Conservation (phyloP, 257 asterid species). For the Primulina eburnea region DNA sequence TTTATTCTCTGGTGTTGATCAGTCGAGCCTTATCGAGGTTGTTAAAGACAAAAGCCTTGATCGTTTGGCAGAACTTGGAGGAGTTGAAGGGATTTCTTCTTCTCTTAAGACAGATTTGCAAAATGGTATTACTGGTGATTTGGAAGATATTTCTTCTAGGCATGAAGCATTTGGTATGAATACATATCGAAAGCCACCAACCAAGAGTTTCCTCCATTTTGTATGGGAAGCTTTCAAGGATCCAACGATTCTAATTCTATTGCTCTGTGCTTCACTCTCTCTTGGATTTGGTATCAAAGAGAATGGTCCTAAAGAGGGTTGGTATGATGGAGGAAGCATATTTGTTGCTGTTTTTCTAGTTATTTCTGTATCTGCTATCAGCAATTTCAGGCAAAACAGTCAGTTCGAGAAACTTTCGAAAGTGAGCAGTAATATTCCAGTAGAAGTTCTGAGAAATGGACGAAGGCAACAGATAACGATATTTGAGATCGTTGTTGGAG, state of each 20-base stretch:
- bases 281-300: conserved; percentile 41
- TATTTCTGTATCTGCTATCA: conserved; percentile 30
- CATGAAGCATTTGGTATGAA: conserved; percentile 31
- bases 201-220: conserved; percentile 26
- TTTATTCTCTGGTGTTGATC: conserved; percentile 19
- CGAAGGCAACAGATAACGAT: conserved; percentile 28
- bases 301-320: conserved; percentile 36
- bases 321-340: conserved; percentile 45
- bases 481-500: conserved; percentile 34
- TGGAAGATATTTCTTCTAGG: conserved; percentile 19
- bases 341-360: conserved; percentile 38
- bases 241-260: conserved; percentile 32
- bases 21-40: conserved; percentile 17
- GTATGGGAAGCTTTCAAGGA: conserved; percentile 34
- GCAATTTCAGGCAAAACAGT: conserved; percentile 34
- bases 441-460: conserved; percentile 30
- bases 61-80: conserved; percentile 23
- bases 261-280: conserved; percentile 35
- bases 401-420: conserved; percentile 34
- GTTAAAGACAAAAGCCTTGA: conserved; percentile 26
- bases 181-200: conserved; percentile 16
- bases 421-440: conserved; percentile 23
- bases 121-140: conserved; percentile 25
- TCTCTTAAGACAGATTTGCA: conserved; percentile 23
- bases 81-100: conserved; percentile 19